Evolutionary conservation across 2,329 filamentous ascomycete genomes (phyloP), one percentile per base, ranked within the genome.

Genomic region (Pleomassaria siparia): DNA sequence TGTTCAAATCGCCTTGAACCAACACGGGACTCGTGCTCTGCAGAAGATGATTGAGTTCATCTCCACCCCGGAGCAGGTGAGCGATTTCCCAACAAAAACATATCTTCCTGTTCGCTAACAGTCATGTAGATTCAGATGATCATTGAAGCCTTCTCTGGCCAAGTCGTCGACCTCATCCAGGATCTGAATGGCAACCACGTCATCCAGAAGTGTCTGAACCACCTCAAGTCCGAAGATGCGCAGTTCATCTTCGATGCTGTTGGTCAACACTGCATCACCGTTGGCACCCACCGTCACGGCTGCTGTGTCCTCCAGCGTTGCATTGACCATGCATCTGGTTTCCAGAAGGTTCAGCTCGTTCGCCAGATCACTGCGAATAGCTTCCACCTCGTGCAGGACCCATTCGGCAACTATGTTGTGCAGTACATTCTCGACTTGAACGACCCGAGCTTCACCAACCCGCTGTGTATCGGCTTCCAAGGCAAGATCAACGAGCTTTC

Each of bases 21-120:
- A 96, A 75, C 94, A 99, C 70, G 94, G 94, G 59, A 99, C 94
- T 49, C 86, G 94, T 44, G 94, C 94, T 54, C 76, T 99, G 49
- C 94, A 99, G 76, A 99, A 97, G 81, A 99, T 99, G 94, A 99
- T 99, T 58, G 94, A 99, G 74, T 95, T 89, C 69, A 89, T 99
- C 64, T 88, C 86, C 43, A 95, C 89, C 21, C 80, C 85, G 2
- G 85, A 88, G 64, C 94, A 99, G 71, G 74, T 67, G 15, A 47
- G 57, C 72, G 15, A 15, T 40, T 18, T 37, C 3, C 18, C 21
- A 22, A 12, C 35, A 13, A 21, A 15, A 24, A n/a, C 29, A 26
- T 26, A 12, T 18, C 11, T 11, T 13, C 41, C 11, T 43, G 44
- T 30, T 59, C 25, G 44, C 62, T 60, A 50, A 63, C 43, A n/a